Base-by-base conservation (phyloP, 2,329 filamentous ascomycete genomes). In the Colletotrichum sp. region DNA sequence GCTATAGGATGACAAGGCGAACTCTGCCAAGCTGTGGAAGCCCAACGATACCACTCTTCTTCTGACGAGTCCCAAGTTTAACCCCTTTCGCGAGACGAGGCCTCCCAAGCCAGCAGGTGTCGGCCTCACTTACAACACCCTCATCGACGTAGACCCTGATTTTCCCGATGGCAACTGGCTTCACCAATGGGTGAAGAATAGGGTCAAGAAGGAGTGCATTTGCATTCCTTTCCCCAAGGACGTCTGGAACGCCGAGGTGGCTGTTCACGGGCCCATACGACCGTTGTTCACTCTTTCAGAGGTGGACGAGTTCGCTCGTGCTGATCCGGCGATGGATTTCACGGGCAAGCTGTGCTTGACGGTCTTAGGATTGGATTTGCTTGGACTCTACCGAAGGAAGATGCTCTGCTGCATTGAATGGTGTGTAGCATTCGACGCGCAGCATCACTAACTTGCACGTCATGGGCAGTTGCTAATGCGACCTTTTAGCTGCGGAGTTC, bases 61-160 rank as follows among this genome's bases (percentile, higher is more conserved):
- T 48, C 85, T 92, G 48, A 86, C 86, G 0, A 84, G 82, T n/a
- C 87, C 88, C n/a, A 81, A 72, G 28, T 81, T 78, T 34, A 30
- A 28, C 2, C 24, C 58, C 21, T 16, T 28, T 0, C 26, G 58
- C 15, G 63, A 73, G 10, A 52, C 7, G 6, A 78, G 77, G 26
- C 58, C 70, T 8, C 32, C 32, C 9, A 67, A 48, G 9, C 66
- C 66, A 13, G 70, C 76, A 8, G 80, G 82, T 48, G 64, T 85
- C 13, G 79, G 79, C 21, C 79, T 85, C 9, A 83, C 82, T 24
- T 84, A 85, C 78, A 84, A 81, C 36, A 87, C 87, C 18, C 89
- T 90, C 77, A 77, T 93, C 13, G 88, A 93, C 73, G 84, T 93
- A 32, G 86, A 93, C 77, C 91, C 92, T 0, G 79, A 84, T 3